Conservation (phyloP, 441 rosid genomes). For the Melianthus villosus region DNA sequence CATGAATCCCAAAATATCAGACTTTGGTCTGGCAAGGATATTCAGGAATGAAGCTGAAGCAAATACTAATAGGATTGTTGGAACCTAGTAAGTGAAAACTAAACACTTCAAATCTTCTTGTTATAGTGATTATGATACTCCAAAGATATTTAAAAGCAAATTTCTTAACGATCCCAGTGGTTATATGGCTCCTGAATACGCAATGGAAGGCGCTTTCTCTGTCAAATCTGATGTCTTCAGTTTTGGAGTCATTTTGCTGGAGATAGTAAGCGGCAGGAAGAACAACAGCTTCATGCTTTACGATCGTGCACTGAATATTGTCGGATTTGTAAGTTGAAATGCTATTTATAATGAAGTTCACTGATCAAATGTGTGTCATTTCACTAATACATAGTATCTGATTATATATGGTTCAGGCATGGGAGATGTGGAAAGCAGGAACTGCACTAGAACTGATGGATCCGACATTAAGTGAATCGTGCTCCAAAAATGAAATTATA, state of each 20-base stretch:
- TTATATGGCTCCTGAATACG: constrained; percentile 94
- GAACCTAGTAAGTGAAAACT: constrained; percentile 50
- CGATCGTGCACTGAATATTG: neutral
- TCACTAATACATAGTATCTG: neutral
- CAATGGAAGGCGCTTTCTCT: constrained; percentile 73
- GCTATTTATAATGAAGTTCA: neutral
- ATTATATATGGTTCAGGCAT: neutral
- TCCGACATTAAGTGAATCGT: neutral
- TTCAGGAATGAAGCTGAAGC: constrained; percentile 78
- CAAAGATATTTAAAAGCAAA: too few species aligned
- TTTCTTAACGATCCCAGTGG: constrained; percentile 34
- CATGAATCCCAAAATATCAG: constrained; percentile 76
- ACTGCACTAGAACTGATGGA: neutral
- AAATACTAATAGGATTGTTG: constrained; percentile 88
- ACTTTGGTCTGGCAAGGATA: constrained; percentile 84
- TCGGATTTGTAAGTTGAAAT: neutral
- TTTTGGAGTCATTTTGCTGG: constrained; percentile 81
- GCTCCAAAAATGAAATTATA: neutral
- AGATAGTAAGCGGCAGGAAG: constrained; percentile 61
- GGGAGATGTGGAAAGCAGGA: constrained; percentile 1
- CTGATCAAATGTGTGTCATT: neutral
- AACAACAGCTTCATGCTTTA: too few species aligned
- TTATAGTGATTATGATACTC: too few species aligned
- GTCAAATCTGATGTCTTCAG: constrained; percentile 84
- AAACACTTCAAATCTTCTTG: neutral